Percentiles rank a stretch among this genome's conserved stretches.
These are phyloP conservation scores for Candolleomyces eurysporus DNA, from an alignment of 768 basidiomycete species.

Conservation along the genomic window DNA sequence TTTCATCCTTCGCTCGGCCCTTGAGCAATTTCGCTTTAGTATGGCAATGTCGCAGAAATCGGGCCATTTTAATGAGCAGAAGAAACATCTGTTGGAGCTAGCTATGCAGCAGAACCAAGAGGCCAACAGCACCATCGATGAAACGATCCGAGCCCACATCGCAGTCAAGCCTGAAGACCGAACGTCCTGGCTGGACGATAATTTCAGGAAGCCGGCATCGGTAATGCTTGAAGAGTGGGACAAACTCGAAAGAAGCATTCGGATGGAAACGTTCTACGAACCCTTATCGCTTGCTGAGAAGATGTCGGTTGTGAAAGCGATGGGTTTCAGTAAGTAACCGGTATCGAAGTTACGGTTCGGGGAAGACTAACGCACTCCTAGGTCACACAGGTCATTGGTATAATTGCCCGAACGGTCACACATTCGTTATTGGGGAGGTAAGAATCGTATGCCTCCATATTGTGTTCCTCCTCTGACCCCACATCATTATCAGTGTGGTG, in stretches of 20 bases:
- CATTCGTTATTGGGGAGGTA: slow-evolving; percentile 59
- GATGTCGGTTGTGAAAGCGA: slow-evolving; percentile 45
- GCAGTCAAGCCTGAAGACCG: slow-evolving; percentile 22
- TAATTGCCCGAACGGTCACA: slow-evolving; percentile 58
- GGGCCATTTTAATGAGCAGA: slow-evolving; percentile 20
- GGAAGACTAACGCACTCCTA: not conserved
- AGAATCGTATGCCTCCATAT: slow-evolving; percentile 7
- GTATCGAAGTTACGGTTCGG: not conserved
- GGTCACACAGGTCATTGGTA: slow-evolving; percentile 43
- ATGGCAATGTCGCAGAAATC: slow-evolving; percentile 31
- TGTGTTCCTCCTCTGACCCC: not conserved
- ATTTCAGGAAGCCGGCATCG: slow-evolving; percentile 36
- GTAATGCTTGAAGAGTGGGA: slow-evolving; percentile 48
- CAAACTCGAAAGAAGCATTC: slow-evolving; percentile 37
- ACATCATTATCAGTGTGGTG: slow-evolving; percentile 47
- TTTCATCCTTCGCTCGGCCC: slow-evolving; percentile 39
- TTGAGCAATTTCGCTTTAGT: slow-evolving; percentile 53
- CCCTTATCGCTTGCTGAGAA: slow-evolving; percentile 54
- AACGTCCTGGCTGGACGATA: slow-evolving; percentile 39
- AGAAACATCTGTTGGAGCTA: slow-evolving; percentile 20
- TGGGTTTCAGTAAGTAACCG: slow-evolving; percentile 41
- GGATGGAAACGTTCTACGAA: slow-evolving; percentile 45
- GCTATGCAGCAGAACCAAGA: slow-evolving; percentile 9
- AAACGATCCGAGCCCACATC: slow-evolving; percentile 16
- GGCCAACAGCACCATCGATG: slow-evolving; percentile 8